These are phyloP conservation scores for Fusarium mexicanum DNA, from an alignment of 2,329 filamentous ascomycete species.

Conservation along the genomic window DNA sequence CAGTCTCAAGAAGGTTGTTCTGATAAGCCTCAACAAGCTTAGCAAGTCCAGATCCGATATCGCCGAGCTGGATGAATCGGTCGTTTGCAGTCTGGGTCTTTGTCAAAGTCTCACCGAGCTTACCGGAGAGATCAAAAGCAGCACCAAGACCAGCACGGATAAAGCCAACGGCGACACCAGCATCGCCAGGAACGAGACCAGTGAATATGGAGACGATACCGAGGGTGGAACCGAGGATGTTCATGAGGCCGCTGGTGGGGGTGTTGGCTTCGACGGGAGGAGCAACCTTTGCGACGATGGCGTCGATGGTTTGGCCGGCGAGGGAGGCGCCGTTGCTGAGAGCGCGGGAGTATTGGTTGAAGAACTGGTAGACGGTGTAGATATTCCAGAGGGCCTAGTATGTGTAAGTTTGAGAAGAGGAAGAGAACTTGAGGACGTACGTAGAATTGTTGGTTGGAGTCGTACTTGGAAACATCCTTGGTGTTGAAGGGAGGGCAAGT, in stretches of 20 bases:
- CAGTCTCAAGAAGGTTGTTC: conserved; percentile 13
- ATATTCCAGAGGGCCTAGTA: background rate
- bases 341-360: conserved; percentile 18
- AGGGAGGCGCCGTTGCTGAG: conserved; percentile 20
- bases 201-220: background rate
- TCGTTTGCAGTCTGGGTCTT: background rate
- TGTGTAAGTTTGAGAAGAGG: background rate
- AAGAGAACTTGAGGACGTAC: fast-evolving
- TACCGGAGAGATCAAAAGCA: conserved; percentile 8
- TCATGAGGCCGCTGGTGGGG: conserved; percentile 1
- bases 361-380: conserved; percentile 26
- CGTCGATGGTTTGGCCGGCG: conserved; percentile 14
- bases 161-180: background rate
- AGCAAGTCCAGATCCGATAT: background rate
- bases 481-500: conserved; percentile 20
- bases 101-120: conserved; percentile 6
- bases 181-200: background rate
- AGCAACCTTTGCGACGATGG: conserved; percentile 15
- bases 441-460: conserved; percentile 22
- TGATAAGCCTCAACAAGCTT: conserved; percentile 14
- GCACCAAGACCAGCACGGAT: background rate
- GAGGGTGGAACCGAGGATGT: background rate
- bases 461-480: conserved; percentile 9
- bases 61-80: conserved; percentile 3
- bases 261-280: conserved; percentile 12